phyloP scores from a whole-genome alignment of 2,329 filamentous ascomycete genomes.

The Laburnicola sp. region DNA sequence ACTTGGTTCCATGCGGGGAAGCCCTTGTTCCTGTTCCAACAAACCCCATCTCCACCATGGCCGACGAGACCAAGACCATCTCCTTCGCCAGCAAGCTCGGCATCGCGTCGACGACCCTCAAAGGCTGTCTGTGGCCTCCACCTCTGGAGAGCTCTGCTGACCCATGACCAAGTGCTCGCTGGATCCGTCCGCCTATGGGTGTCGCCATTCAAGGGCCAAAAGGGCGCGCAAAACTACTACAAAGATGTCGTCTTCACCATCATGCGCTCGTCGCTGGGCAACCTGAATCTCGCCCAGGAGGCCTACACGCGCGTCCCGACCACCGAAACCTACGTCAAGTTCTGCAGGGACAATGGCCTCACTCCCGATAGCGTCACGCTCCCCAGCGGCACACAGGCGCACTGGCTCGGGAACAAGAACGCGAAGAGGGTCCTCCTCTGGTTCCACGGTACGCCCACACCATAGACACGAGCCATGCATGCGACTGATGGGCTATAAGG shows the following conservation, averaged over 20 bases:
- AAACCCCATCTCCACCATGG: slow-evolving; percentile 19
- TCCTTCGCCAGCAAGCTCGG: slow-evolving; percentile 34
- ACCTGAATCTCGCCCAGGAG: slow-evolving; percentile 35
- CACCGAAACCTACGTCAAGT: slow-evolving; percentile 40
- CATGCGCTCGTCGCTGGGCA: slow-evolving; percentile 37
- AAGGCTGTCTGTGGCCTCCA: slow-evolving; percentile 31
- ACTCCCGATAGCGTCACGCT: slow-evolving; percentile 45
- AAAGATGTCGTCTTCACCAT: slow-evolving; percentile 40
- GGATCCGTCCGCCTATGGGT: slow-evolving; percentile 39
- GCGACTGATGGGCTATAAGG: slow-evolving; percentile 42
- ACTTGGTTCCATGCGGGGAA: too few relatives aligned
- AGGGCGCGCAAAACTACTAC: slow-evolving; percentile 42
- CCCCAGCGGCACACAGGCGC: slow-evolving; percentile 48
- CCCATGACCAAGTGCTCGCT: slow-evolving; percentile 30
- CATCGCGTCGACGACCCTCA: slow-evolving; percentile 35
- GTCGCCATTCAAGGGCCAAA: slow-evolving; percentile 43
- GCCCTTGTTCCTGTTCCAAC: too few relatives aligned
- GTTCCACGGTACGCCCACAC: slow-evolving; percentile 47
- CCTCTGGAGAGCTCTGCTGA: neutral
- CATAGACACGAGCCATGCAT: neutral
- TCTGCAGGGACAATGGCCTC: slow-evolving; percentile 41
- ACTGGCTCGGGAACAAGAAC: slow-evolving; percentile 51
- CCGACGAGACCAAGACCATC: slow-evolving; percentile 21
- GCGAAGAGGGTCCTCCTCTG: slow-evolving; percentile 51
- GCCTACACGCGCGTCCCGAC: slow-evolving; percentile 38